Conservation (phyloP, 2,329 filamentous ascomycete species). For the Monilinia laxa region DNA sequence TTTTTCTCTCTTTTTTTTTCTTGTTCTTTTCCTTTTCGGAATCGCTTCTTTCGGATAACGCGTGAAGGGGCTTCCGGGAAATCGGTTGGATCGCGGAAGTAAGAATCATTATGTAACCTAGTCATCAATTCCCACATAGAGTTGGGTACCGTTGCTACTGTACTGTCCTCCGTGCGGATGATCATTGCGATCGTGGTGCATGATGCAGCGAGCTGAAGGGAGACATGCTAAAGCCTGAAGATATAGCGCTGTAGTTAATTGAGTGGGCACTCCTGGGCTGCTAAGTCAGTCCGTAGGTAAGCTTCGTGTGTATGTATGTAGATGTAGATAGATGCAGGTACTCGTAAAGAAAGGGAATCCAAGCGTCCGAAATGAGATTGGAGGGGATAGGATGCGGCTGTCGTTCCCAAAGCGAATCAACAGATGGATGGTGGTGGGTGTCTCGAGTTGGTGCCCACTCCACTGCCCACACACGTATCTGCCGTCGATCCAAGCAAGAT, state of each 20-base stretch:
- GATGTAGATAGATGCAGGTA: conserved; percentile 16
- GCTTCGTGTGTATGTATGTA: conserved; percentile 12
- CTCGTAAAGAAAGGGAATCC: conserved; percentile 9
- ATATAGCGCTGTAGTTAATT: neutral
- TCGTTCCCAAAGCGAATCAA: neutral
- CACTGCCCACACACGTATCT: neutral
- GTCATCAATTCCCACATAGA: neutral
- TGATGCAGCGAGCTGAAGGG: conserved; percentile 7
- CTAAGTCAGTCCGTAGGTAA: neutral
- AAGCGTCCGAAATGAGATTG: neutral
- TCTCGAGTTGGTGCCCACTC: conserved; percentile 2
- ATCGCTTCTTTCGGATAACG: conserved; percentile 11
- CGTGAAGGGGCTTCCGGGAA: conserved; percentile 7
- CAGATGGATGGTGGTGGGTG: conserved; percentile 2
- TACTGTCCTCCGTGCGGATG: neutral
- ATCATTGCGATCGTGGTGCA: neutral
- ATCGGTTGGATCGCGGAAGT: conserved; percentile 15
- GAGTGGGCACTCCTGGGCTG: too few species aligned
- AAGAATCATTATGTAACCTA: neutral
- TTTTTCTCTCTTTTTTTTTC: too few species aligned
- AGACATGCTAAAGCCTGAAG: conserved; percentile 7
- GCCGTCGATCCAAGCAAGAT: conserved; percentile 8
- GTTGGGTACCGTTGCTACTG: too few species aligned
- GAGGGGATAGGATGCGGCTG: conserved; percentile 4
- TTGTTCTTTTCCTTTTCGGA: neutral